A percentile compares a stretch with the other conserved stretches of the same genome.
Evolutionary conservation across 495 filamentous ascomycete species (phyloP).

Genomic region (Hypoxylon cercidicola): DNA sequence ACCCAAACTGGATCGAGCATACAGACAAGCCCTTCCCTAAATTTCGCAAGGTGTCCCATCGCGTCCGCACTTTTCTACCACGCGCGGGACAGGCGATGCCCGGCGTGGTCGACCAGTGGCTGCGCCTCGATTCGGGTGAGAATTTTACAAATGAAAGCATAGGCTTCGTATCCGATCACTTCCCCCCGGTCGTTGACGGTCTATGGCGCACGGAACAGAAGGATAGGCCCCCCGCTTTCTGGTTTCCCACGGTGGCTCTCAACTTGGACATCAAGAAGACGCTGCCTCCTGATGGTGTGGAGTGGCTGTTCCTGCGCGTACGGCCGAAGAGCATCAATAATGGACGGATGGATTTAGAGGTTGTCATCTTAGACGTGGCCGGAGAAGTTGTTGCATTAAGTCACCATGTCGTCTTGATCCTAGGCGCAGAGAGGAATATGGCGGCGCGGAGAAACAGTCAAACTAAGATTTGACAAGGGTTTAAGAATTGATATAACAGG

Average conservation of each 20-base stretch:
- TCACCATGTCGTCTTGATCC: slow-evolving; percentile 68
- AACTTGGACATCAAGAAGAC: slow-evolving; percentile 73
- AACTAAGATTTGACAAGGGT: slow-evolving; percentile 38
- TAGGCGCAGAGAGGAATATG: slow-evolving; percentile 64
- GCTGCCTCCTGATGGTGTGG: slow-evolving; percentile 66
- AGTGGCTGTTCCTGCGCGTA: slow-evolving; percentile 72
- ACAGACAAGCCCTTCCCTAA: slow-evolving; percentile 58
- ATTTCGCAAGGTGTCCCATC: slow-evolving; percentile 69
- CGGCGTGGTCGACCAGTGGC: slow-evolving; percentile 70
- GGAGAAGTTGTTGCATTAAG: slow-evolving; percentile 69
- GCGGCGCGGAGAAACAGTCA: slow-evolving; percentile 48
- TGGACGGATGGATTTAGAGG: slow-evolving; percentile 71
- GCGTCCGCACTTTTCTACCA: slow-evolving; percentile 67
- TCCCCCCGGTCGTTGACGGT: slow-evolving; percentile 45
- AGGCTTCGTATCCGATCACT: slow-evolving; percentile 71
- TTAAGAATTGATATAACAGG: too few relatives aligned
- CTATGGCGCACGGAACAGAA: slow-evolving; percentile 28
- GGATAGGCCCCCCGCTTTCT: slow-evolving; percentile 54
- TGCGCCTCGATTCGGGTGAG: slow-evolving; percentile 62
- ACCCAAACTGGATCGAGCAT: slow-evolving; percentile 56
- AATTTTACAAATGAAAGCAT: slow-evolving; percentile 65
- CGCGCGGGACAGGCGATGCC: slow-evolving; percentile 55
- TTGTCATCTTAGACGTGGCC: slow-evolving; percentile 65
- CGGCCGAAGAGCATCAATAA: slow-evolving; percentile 64
- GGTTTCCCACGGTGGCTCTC: slow-evolving; percentile 80